Percentiles rank a stretch among this genome's conserved stretches.
phyloP scores from a whole-genome alignment of 1,284 basidiomycete species.

The Papiliotrema nemorosa region DNA sequence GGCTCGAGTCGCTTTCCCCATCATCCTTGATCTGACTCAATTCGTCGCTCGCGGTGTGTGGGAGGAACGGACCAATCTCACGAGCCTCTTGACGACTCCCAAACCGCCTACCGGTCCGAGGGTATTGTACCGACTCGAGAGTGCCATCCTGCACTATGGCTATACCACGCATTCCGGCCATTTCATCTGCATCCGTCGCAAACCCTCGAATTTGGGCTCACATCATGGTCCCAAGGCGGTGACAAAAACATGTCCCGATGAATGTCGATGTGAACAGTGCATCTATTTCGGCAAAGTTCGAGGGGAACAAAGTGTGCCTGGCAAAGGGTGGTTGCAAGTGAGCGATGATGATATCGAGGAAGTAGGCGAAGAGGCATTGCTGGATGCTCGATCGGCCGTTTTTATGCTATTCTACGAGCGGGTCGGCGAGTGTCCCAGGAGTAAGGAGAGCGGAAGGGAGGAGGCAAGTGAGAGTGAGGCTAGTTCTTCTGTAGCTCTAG shows the following conservation, averaged over 20 bases:
- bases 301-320: slow-evolving; percentile 38
- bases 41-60: slow-evolving; percentile 52
- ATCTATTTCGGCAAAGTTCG: slow-evolving; percentile 34
- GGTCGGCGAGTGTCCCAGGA: slow-evolving; percentile 47
- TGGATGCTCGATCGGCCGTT: slow-evolving; percentile 56
- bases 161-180: slow-evolving; percentile 80
- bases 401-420: slow-evolving; percentile 92
- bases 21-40: slow-evolving; percentile 77
- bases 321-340: slow-evolving; percentile 67
- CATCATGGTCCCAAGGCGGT: slow-evolving; percentile 17
- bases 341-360: slow-evolving; percentile 79
- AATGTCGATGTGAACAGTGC: slow-evolving; percentile 34
- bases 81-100: slow-evolving; percentile 4
- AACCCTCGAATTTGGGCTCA: slow-evolving; percentile 52
- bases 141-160: slow-evolving; percentile 85
- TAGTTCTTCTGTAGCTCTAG: no score
- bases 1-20: slow-evolving; percentile 73
- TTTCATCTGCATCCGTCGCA: slow-evolving; percentile 82
- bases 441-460: background rate
- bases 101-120: slow-evolving; percentile 29
- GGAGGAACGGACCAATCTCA: slow-evolving; percentile 26
- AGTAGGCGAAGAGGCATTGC: slow-evolving; percentile 68
- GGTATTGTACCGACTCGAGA: slow-evolving; percentile 71
- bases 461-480: background rate
- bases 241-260: slow-evolving; percentile 36